Percentiles rank a stretch among this genome's conserved stretches.
Conservation (phyloP, 495 filamentous ascomycete species). For the Tirmania nivea region DNA sequence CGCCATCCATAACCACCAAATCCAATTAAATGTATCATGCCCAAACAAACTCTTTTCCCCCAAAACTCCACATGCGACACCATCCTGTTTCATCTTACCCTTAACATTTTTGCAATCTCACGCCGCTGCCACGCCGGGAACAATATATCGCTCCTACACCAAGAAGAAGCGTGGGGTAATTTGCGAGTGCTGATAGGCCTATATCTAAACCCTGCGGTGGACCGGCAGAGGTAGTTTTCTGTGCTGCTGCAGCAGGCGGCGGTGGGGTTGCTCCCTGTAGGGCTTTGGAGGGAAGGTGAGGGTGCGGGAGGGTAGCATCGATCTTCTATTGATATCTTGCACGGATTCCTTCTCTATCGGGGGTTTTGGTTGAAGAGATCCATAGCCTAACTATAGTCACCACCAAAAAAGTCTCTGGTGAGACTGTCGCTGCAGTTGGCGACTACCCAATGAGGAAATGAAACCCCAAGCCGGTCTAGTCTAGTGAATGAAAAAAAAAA, state of each 20-base stretch:
- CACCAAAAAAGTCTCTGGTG: too few relatives aligned
- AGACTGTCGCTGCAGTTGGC: too few relatives aligned
- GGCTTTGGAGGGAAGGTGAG: conserved; percentile 64
- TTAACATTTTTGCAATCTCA: conserved; percentile 75
- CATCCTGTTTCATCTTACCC: conserved; percentile 47
- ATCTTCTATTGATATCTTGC: too few relatives aligned
- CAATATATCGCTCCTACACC: conserved; percentile 87
- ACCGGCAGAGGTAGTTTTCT: not conserved
- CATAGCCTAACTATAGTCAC: too few relatives aligned
- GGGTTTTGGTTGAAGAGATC: too few relatives aligned
- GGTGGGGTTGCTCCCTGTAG: conserved; percentile 68
- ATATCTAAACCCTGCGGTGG: conserved; percentile 43
- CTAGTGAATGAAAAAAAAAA: too few relatives aligned
- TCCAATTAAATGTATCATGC: conserved; percentile 94
- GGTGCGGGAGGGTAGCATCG: too few relatives aligned
- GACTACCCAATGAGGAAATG: too few relatives aligned
- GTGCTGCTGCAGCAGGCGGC: conserved; percentile 15
- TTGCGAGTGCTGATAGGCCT: conserved; percentile 46
- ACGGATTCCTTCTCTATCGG: too few relatives aligned
- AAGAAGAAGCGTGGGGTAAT: conserved; percentile 67
- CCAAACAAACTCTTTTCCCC: conserved; percentile 93
- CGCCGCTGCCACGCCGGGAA: conserved; percentile 98
- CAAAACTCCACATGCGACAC: conserved; percentile 74
- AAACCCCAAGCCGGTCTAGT: too few relatives aligned
- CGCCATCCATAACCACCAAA: conserved; percentile 76